These are phyloP conservation scores for Vitis hybrid DNA, from an alignment of 177 flowering plant genomes.

Conservation along the genomic window DNA sequence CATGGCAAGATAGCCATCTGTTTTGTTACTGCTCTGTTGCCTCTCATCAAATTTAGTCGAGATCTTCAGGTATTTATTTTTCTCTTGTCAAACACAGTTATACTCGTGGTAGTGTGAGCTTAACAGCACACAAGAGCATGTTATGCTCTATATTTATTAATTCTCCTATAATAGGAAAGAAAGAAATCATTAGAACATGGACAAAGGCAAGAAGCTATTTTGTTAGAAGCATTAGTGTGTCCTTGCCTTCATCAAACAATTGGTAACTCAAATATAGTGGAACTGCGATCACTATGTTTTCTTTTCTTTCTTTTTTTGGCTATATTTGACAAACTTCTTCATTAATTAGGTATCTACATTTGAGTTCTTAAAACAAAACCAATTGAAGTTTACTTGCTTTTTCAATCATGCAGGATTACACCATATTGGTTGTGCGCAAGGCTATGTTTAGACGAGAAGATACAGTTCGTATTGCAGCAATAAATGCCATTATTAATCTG, in stretches of 20 bases:
- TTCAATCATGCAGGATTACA: slow-evolving; percentile 57
- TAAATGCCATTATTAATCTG: slow-evolving; percentile 58
- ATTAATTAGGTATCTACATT: neutral
- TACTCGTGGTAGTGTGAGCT: neutral
- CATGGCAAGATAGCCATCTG: slow-evolving; percentile 44
- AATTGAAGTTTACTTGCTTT: neutral
- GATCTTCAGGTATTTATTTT: slow-evolving; percentile 61
- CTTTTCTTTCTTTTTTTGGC: neutral
- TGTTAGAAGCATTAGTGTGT: neutral
- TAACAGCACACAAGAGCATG: no score
- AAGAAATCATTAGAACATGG: neutral
- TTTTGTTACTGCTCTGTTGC: slow-evolving; percentile 58
- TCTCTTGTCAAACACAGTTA: neutral
- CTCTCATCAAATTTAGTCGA: slow-evolving; percentile 64
- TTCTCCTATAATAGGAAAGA: neutral
- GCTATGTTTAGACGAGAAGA: slow-evolving; percentile 87
- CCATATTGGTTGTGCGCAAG: slow-evolving; percentile 73
- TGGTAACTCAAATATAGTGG: neutral
- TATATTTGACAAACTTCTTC: neutral
- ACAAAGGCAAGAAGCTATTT: neutral
- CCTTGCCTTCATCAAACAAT: neutral
- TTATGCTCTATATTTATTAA: neutral
- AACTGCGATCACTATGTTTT: no score
- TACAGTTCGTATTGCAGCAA: slow-evolving; percentile 66
- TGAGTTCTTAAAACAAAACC: neutral